phyloP scores from a whole-genome alignment of 345 rosid species.

The Eucalyptus erythrocorys region DNA sequence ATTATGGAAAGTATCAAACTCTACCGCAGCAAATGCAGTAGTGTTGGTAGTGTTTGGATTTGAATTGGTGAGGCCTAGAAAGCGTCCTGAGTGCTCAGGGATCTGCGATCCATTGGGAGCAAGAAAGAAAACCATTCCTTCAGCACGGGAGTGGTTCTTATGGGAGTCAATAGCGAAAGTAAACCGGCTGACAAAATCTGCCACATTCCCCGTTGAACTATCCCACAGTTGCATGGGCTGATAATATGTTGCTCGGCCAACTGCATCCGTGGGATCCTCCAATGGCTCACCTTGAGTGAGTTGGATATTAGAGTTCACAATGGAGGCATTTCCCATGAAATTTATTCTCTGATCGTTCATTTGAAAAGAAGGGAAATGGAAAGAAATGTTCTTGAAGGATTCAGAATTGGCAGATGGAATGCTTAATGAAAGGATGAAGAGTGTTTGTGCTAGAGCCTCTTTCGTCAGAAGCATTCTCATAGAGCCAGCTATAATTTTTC shows the following conservation, averaged over 20 bases:
- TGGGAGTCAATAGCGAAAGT: not conserved
- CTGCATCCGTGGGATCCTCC: no score
- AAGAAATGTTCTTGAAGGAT: not conserved
- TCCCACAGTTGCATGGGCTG: slow-evolving; percentile 8
- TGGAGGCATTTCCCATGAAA: not conserved
- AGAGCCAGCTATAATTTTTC: not conserved
- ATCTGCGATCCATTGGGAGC: not conserved
- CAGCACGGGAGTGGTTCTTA: not conserved
- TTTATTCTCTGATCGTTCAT: not conserved
- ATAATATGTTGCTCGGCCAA: not conserved
- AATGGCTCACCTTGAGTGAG: not conserved
- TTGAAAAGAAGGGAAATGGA: not conserved
- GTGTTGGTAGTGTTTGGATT: not conserved
- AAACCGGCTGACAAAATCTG: slow-evolving; percentile 8
- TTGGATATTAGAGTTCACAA: not conserved
- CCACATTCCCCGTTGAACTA: not conserved
- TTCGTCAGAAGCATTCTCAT: not conserved
- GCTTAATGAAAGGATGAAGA: not conserved
- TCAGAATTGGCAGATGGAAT: not conserved
- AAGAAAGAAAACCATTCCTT: slow-evolving; percentile 3
- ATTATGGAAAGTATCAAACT: not conserved
- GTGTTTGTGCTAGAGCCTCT: not conserved
- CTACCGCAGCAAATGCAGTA: not conserved
- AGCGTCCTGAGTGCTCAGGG: not conserved
- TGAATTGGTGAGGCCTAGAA: not conserved